A percentile compares a stretch with the other conserved stretches of the same genome.
These are phyloP conservation scores for Schrenkiella parvula DNA, from an alignment of 345 rosid species.

Conservation along the genomic window DNA sequence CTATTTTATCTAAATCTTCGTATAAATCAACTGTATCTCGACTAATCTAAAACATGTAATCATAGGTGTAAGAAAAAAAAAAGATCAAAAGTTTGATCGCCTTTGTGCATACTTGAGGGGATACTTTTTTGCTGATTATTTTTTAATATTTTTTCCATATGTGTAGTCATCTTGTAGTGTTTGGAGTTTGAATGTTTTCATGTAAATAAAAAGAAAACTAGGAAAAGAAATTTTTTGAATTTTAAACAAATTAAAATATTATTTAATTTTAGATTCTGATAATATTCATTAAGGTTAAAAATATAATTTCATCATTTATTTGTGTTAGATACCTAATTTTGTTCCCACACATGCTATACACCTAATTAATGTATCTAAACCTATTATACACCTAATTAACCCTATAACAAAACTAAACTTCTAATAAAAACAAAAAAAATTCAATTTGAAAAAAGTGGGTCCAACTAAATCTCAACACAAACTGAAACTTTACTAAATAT, in stretches of 20 bases:
- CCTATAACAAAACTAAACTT: not conserved
- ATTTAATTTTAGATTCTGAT: too few species aligned
- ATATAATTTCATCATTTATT: too few species aligned
- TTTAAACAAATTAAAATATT: too few species aligned
- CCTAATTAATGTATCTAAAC: too few species aligned
- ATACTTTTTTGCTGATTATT: not conserved
- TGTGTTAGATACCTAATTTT: too few species aligned
- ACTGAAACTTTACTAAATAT: slow-evolving; percentile 16
- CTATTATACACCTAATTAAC: too few species aligned
- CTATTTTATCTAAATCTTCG: slow-evolving; percentile 27
- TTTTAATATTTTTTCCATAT: not conserved
- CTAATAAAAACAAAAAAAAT: slow-evolving; percentile 3
- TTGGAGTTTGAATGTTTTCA: slow-evolving; percentile 3
- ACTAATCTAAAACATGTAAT: slow-evolving; percentile 19
- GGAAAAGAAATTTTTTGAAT: not conserved
- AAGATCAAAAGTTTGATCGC: not conserved
- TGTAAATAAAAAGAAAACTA: not conserved
- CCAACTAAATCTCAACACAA: slow-evolving; percentile 5
- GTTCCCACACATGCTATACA: too few species aligned
- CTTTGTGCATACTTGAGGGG: slow-evolving; percentile 25
- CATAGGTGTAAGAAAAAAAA: not conserved
- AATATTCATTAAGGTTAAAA: too few species aligned
- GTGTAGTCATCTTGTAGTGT: slow-evolving; percentile 17
- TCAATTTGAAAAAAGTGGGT: slow-evolving; percentile 3
- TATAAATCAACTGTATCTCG: slow-evolving; percentile 32